Conservation (phyloP, 192 early-diverging fungal genomes). For the Pilaira anomala region DNA sequence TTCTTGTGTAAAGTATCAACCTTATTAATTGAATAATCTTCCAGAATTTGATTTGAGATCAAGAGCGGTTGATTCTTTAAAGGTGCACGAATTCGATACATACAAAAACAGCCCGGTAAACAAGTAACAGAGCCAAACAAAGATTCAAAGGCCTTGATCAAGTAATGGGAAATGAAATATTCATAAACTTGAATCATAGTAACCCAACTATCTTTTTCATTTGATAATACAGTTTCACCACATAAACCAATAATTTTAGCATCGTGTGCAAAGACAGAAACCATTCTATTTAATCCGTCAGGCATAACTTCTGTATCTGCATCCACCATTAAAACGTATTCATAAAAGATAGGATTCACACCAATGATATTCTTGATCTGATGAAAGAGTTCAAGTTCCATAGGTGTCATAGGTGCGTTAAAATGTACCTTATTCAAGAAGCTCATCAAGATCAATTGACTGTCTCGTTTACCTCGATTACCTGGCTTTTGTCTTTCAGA, state of each 20-base stretch:
- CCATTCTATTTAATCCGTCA: slow-evolving; percentile 87
- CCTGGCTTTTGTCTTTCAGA: slow-evolving; percentile 79
- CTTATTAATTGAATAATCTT: slow-evolving; percentile 86
- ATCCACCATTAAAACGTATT: slow-evolving; percentile 96
- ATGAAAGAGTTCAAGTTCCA: slow-evolving; percentile 96
- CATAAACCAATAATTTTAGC: slow-evolving; percentile 89
- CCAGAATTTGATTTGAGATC: slow-evolving; percentile 82
- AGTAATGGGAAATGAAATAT: slow-evolving; percentile 95
- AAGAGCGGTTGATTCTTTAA: slow-evolving; percentile 86
- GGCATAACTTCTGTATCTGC: slow-evolving; percentile 90
- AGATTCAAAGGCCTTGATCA: slow-evolving; percentile 96
- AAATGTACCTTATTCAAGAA: slow-evolving; percentile 97
- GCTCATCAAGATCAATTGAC: slow-evolving; percentile 94
- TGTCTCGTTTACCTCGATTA: slow-evolving; percentile 97
- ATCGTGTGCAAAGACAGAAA: slow-evolving; percentile 87
- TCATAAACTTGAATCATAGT: slow-evolving; percentile 99
- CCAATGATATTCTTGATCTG: slow-evolving; percentile 99
- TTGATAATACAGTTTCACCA: slow-evolving; percentile 91
- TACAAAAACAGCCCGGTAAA: slow-evolving; percentile 97
- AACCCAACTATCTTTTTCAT: slow-evolving; percentile 90
- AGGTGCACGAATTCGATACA: slow-evolving; percentile 92
- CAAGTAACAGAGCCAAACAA: slow-evolving; percentile 96
- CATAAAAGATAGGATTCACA: slow-evolving; percentile 91
- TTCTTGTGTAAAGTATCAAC: slow-evolving; percentile 98
- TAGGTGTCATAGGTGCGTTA: slow-evolving; percentile 86